These are phyloP conservation scores for Xerocomus brunneocitrinus DNA, from an alignment of 768 basidiomycete genomes.

Conservation along the genomic window DNA sequence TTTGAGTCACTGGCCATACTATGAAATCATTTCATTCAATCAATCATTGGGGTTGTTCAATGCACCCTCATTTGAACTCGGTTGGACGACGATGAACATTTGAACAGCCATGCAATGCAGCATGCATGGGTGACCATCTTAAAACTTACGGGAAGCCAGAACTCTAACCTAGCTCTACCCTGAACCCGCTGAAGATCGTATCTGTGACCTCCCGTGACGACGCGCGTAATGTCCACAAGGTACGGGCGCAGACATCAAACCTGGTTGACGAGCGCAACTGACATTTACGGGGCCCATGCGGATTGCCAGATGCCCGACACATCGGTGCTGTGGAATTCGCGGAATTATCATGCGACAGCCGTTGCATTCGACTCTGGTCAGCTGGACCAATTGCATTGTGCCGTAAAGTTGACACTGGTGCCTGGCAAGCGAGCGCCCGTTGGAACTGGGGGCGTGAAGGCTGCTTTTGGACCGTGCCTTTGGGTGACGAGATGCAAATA, in stretches of 20 bases:
- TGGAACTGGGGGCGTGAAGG: background rate
- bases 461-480: conserved; percentile 18
- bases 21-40: too few species aligned
- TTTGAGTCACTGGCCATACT: background rate
- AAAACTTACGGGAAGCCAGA: background rate
- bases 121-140: background rate
- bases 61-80: too few species aligned
- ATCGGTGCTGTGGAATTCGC: background rate
- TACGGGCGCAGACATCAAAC: background rate
- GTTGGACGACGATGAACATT: background rate
- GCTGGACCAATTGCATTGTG: conserved; percentile 6
- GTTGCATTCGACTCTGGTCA: background rate
- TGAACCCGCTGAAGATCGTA: background rate
- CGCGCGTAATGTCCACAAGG: background rate
- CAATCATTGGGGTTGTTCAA: too few species aligned
- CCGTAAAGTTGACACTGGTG: conserved; percentile 15
- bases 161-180: background rate
- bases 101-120: background rate
- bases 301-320: background rate
- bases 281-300: background rate
- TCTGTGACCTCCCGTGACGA: background rate
- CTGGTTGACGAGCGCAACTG: background rate
- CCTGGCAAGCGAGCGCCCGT: conserved; percentile 13
- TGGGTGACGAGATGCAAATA: background rate
- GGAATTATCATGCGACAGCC: background rate